Percentiles rank a stretch among this genome's conserved stretches.
Conservation (phyloP, 1,139 yeast genomes). For the Diutina neorugosa region DNA sequence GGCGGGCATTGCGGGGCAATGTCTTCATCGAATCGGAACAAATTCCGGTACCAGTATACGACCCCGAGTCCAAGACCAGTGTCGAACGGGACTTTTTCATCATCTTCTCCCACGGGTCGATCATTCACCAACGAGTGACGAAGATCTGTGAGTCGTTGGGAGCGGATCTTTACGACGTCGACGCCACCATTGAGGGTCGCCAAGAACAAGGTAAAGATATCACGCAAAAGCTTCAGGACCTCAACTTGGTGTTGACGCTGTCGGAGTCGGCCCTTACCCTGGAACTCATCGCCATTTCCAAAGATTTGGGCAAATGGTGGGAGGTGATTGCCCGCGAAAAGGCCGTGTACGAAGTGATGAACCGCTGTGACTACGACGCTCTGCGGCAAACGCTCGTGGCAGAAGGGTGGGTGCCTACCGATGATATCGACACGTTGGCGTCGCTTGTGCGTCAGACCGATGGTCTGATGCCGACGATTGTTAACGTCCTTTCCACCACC, state of each 20-base stretch:
- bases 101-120: slow-evolving; percentile 32
- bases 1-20: slow-evolving; percentile 91
- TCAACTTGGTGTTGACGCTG: slow-evolving; percentile 42
- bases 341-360: slow-evolving; percentile 55
- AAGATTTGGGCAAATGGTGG: slow-evolving; percentile 62
- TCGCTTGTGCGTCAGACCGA: neutral
- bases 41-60: slow-evolving; percentile 20
- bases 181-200: slow-evolving; percentile 18
- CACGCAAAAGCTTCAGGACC: slow-evolving; percentile 42
- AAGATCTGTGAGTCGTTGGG: slow-evolving; percentile 36
- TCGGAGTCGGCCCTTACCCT: slow-evolving; percentile 51
- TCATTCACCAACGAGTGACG: slow-evolving; percentile 27
- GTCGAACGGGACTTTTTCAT: slow-evolving; percentile 31
- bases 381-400: slow-evolving; percentile 55
- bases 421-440: slow-evolving; percentile 30
- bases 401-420: slow-evolving; percentile 74
- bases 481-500: slow-evolving; percentile 70
- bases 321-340: slow-evolving; percentile 59
- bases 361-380: slow-evolving; percentile 53
- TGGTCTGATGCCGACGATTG: slow-evolving; percentile 53
- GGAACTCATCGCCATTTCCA: slow-evolving; percentile 62
- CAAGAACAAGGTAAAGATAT: slow-evolving; percentile 42
- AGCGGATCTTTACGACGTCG: slow-evolving; percentile 30
- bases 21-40: slow-evolving; percentile 44
- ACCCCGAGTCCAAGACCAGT: slow-evolving; percentile 19